phyloP scores from a whole-genome alignment of 306 rosid species.

The Carpinus viminea region DNA sequence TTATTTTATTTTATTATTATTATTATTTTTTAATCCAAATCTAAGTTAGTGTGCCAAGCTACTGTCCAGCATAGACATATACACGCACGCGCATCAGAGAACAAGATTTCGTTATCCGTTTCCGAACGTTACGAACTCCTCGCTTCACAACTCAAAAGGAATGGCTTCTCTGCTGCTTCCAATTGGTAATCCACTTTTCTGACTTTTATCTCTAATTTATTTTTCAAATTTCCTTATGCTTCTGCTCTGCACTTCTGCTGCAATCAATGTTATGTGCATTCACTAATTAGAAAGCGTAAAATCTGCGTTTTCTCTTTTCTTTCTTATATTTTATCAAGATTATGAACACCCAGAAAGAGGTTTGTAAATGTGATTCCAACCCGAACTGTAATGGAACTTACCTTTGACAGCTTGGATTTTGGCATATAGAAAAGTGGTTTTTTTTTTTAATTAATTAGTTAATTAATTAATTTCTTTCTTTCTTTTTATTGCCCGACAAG shows the following conservation, averaged over 20 bases:
- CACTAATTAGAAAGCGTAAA: not conserved
- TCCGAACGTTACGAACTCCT: constrained; percentile 23
- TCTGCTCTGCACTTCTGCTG: constrained; percentile 11
- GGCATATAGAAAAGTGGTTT: not conserved
- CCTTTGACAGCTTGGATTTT: not conserved
- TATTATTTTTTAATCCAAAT: too few species aligned
- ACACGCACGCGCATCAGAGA: too few species aligned
- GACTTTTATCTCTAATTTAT: not conserved
- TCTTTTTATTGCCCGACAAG: not conserved
- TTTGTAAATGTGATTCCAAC: not conserved
- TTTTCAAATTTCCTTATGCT: not conserved
- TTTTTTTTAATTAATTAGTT: not conserved
- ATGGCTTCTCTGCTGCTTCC: constrained; percentile 69
- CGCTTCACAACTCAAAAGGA: constrained; percentile 1
- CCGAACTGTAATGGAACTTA: not conserved
- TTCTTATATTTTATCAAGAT: not conserved
- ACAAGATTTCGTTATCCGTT: constrained; percentile 72
- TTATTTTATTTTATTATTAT: too few species aligned
- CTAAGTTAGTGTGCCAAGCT: too few species aligned
- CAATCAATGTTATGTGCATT: not conserved
- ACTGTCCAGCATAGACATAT: too few species aligned
- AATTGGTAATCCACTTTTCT: constrained; percentile 41
- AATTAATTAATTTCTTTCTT: not conserved
- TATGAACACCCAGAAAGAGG: not conserved
- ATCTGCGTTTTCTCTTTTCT: not conserved